A percentile compares a stretch with the other conserved stretches of the same genome.
Evolutionary conservation across 495 filamentous ascomycete species (phyloP).

Genomic region (Neurospora sp.): DNA sequence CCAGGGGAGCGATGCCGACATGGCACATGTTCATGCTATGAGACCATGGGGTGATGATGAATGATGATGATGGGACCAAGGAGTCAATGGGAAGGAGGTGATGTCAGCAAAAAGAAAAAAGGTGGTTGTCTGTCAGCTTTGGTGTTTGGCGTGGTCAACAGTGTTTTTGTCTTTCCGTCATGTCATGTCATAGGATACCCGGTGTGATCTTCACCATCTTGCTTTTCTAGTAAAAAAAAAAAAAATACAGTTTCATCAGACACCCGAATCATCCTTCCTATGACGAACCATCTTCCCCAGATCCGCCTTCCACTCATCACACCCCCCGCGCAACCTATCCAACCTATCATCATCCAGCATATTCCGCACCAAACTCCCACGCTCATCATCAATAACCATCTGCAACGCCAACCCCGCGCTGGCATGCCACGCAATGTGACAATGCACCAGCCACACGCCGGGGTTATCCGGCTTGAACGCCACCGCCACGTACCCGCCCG

Average conservation of each 20-base stretch:
- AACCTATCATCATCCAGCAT: not conserved
- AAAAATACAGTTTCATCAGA: not conserved
- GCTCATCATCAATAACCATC: conserved; percentile 17
- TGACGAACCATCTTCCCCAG: not conserved
- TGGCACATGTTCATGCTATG: not conserved
- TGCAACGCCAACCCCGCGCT: conserved; percentile 35
- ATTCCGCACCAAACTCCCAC: not conserved
- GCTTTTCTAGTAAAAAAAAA: not conserved
- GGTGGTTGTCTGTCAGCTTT: not conserved
- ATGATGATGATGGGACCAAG: not conserved
- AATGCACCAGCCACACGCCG: conserved; percentile 44
- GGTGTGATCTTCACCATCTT: not conserved
- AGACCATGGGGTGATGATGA: not conserved
- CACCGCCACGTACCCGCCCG: conserved; percentile 32
- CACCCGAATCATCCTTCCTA: not conserved
- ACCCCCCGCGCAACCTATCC: not conserved
- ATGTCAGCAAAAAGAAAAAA: not conserved
- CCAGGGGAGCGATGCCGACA: not conserved
- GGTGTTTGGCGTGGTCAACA: not conserved
- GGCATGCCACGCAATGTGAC: conserved; percentile 45
- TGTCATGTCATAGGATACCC: not conserved
- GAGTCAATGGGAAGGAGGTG: not conserved
- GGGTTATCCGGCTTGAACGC: conserved; percentile 45
- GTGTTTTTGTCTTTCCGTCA: not conserved
- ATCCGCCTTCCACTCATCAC: not conserved